phyloP scores from a whole-genome alignment of 129 eudicot species.

The Smallanthus sonchifolius region DNA sequence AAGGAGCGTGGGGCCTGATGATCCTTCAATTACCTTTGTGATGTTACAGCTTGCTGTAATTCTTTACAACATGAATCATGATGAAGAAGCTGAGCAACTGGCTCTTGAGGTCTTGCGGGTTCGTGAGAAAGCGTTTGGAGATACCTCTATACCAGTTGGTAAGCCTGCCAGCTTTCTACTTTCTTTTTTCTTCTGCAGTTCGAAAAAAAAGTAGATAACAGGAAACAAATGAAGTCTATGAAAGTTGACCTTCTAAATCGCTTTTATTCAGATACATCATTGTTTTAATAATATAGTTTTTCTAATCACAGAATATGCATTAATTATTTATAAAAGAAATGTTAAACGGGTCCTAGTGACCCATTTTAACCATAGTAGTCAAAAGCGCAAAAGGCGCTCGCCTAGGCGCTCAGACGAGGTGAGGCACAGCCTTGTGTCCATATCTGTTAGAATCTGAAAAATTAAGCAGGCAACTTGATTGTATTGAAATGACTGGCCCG shows the following conservation, averaged over 20 bases:
- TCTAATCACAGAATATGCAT: not conserved
- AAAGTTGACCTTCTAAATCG: not conserved
- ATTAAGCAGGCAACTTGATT: too few relatives aligned
- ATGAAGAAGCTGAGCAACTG: constrained; percentile 76
- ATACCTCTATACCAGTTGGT: constrained; percentile 83
- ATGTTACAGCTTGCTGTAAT: constrained; percentile 81
- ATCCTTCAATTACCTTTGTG: constrained; percentile 67
- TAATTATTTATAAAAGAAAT: not conserved
- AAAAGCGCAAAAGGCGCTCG: too few relatives aligned
- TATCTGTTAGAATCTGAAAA: too few relatives aligned
- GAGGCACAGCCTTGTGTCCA: too few relatives aligned
- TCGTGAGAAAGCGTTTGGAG: constrained; percentile 81
- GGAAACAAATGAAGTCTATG: not conserved
- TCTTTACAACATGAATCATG: constrained; percentile 59
- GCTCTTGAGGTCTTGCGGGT: constrained; percentile 60
- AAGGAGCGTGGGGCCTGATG: constrained; percentile 54
- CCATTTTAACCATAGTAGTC: too few relatives aligned
- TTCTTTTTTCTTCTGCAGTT: not conserved
- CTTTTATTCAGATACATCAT: not conserved
- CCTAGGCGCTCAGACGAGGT: too few relatives aligned
- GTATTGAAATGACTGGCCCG: too few relatives aligned
- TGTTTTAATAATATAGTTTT: not conserved
- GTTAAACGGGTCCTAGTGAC: not conserved
- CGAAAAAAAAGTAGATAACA: not conserved
- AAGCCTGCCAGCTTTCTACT: constrained; percentile 23